Evolutionary conservation across 371 early-diverging fungal species (phyloP).

Genomic region (Dentiscutata heterogama): DNA sequence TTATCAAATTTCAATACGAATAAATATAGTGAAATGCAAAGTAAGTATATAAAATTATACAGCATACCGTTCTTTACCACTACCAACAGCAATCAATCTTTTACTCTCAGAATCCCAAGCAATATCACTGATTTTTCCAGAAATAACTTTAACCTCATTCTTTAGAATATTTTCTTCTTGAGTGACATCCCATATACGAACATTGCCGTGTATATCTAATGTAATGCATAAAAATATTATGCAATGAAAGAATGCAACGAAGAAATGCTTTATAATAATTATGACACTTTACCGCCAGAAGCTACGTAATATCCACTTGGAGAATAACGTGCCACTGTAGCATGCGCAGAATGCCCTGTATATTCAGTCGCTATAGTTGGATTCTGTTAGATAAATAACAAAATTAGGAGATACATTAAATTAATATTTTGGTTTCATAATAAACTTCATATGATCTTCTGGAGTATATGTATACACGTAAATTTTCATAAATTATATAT

Average conservation of each 20-base stretch:
- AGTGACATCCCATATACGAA: conserved; percentile 94
- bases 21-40: not conserved
- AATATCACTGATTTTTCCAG: conserved; percentile 88
- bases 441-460: too few species aligned
- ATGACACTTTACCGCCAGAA: conserved; percentile 78
- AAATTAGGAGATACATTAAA: too few species aligned
- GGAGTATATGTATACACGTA: too few species aligned
- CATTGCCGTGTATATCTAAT: conserved; percentile 85
- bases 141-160: conserved; percentile 76
- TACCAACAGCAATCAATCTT: conserved; percentile 95
- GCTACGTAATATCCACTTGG: conserved; percentile 96
- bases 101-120: conserved; percentile 97
- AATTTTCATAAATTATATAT: too few species aligned
- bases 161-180: conserved; percentile 89
- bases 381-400: conserved; percentile 59
- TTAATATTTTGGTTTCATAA: too few species aligned
- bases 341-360: conserved; percentile 78
- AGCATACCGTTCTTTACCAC: conserved; percentile 84
- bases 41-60: not conserved
- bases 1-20: not conserved
- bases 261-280: not conserved
- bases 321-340: conserved; percentile 91
- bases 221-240: not conserved
- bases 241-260: not conserved
- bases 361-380: conserved; percentile 88